phyloP scores from a whole-genome alignment of 163 green algal species.

The Chlamydomonas reinhardtii region DNA sequence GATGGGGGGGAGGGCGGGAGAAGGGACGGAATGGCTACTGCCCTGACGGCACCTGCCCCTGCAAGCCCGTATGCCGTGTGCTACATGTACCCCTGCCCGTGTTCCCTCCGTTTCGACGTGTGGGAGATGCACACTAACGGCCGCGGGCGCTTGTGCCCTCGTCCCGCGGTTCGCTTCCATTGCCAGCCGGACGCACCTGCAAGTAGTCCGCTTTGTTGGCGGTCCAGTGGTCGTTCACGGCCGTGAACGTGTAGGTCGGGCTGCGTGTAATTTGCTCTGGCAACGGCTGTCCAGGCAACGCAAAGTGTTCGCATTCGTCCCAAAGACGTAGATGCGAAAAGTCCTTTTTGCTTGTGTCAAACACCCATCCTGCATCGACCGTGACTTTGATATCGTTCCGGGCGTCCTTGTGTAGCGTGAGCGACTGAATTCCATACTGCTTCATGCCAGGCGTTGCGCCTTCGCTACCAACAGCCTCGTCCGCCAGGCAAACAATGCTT shows the following conservation, averaged over 20 bases:
- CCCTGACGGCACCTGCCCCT: too few species aligned
- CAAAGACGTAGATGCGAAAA: not conserved
- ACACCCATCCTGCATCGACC: not conserved
- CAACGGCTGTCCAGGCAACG: not conserved
- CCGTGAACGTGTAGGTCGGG: not conserved
- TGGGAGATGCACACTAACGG: too few species aligned
- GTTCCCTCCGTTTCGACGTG: too few species aligned
- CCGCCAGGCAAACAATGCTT: too few species aligned
- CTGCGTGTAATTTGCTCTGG: not conserved
- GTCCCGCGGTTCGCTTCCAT: too few species aligned
- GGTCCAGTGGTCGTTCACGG: slow-evolving; percentile 24
- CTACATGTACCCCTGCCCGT: too few species aligned
- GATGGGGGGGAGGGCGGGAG: too few species aligned
- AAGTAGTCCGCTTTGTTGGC: not conserved
- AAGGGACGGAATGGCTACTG: too few species aligned
- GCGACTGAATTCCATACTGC: not conserved
- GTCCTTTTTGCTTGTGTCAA: not conserved
- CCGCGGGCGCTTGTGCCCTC: too few species aligned
- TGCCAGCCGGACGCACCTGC: too few species aligned
- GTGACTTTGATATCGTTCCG: not conserved
- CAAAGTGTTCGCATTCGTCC: not conserved
- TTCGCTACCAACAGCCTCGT: too few species aligned
- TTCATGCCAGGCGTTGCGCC: not conserved
- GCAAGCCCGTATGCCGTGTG: too few species aligned
- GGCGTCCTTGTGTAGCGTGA: not conserved